Evolutionary conservation across 345 rosid genomes (phyloP).

Genomic region (Eucalyptus sp.): DNA sequence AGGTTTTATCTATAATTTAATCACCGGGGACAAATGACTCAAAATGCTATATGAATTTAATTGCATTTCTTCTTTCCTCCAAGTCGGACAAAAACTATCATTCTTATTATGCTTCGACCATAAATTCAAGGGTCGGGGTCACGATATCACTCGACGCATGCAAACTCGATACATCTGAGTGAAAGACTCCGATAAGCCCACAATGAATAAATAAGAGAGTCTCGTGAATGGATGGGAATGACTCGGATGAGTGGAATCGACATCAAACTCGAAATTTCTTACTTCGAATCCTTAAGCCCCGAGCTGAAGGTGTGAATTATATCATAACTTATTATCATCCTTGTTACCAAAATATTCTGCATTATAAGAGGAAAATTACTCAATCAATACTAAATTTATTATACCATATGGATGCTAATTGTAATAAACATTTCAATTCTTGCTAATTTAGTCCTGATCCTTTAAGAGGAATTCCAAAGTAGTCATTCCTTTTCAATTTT

Average conservation of each 20-base stretch:
- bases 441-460: too few relatives aligned
- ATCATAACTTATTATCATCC: background rate
- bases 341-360: background rate
- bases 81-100: background rate
- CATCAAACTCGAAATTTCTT: too few relatives aligned
- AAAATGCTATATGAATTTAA: background rate
- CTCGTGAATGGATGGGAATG: background rate
- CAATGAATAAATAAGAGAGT: background rate
- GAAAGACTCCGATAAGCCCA: background rate
- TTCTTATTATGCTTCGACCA: background rate
- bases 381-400: too few relatives aligned
- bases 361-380: background rate
- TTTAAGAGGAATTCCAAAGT: too few relatives aligned
- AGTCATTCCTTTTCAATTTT: too few relatives aligned
- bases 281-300: background rate
- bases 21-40: background rate
- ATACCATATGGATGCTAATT: too few relatives aligned
- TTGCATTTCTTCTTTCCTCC: background rate
- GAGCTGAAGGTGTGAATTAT: background rate
- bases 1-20: background rate
- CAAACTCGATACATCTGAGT: background rate
- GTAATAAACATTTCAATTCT: too few relatives aligned
- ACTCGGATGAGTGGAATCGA: background rate
- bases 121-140: too few relatives aligned
- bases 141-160: accelerated